phyloP scores from a whole-genome alignment of 192 early-diverging fungal genomes.

The Funneliformis mosseae region DNA sequence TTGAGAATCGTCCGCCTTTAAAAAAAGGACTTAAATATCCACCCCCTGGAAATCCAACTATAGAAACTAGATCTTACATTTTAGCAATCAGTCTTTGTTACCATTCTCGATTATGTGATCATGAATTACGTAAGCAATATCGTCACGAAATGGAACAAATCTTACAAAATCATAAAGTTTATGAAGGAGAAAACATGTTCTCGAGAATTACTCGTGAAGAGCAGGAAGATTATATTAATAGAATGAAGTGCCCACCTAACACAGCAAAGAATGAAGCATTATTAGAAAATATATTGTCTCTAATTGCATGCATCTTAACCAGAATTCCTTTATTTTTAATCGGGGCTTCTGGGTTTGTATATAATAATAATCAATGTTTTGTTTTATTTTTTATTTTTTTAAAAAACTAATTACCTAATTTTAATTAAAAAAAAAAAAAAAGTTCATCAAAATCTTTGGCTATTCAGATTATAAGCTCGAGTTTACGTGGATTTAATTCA shows the following conservation, averaged over 20 bases:
- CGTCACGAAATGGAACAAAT: constrained; percentile 9
- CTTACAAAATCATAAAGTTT: background rate
- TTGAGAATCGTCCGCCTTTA: background rate
- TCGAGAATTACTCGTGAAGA: background rate
- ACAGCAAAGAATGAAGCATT: constrained; percentile 1
- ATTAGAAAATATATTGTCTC: constrained; percentile 26
- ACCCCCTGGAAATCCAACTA: too few species aligned
- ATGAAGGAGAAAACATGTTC: background rate
- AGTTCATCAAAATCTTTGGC: constrained; percentile 31
- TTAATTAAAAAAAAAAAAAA: too few species aligned
- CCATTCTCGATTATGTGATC: constrained; percentile 24
- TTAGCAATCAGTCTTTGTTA: constrained; percentile 20
- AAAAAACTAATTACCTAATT: too few species aligned
- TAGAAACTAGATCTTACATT: background rate
- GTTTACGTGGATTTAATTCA: constrained; percentile 30
- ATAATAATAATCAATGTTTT: too few species aligned
- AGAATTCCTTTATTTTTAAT: constrained; percentile 27
- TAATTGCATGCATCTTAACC: constrained; percentile 30
- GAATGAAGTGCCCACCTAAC: too few species aligned
- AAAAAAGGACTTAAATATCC: background rate
- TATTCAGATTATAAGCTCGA: constrained; percentile 21
- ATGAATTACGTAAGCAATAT: constrained; percentile 3
- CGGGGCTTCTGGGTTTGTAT: constrained; percentile 16
- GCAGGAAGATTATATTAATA: constrained; percentile 27
- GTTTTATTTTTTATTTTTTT: too few species aligned